Evolutionary conservation across 2,329 filamentous ascomycete species (phyloP).

Genomic region (Pseudogymnoascus sp.): DNA sequence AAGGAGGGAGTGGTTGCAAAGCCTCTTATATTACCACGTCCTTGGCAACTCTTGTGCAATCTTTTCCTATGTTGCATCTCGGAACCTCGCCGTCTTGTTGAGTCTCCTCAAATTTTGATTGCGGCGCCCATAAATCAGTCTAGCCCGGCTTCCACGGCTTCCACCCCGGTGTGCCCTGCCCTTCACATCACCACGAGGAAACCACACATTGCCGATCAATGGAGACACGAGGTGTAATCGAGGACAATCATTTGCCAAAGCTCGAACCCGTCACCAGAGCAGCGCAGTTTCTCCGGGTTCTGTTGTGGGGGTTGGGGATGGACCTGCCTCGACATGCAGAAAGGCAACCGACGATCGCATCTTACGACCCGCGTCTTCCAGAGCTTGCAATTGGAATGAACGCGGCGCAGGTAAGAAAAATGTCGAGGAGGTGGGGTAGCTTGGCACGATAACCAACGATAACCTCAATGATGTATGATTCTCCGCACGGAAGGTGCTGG

Average conservation of each 20-base stretch:
- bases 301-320: not conserved
- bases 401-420: not conserved
- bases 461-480: conserved; percentile 1
- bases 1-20: not conserved
- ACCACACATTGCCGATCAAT: not conserved
- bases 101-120: not conserved
- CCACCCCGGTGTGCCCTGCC: not conserved
- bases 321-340: not conserved
- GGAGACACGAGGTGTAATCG: not conserved
- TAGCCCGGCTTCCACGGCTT: conserved; percentile 3
- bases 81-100: not conserved
- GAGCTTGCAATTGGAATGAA: not conserved
- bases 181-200: not conserved
- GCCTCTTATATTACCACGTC: not conserved
- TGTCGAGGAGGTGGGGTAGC: not conserved
- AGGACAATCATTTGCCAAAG: not conserved
- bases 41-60: not conserved
- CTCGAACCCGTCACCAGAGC: not conserved
- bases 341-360: not conserved
- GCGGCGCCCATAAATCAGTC: not conserved
- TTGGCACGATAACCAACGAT: not conserved
- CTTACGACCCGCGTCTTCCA: not conserved
- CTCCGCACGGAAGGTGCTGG: not conserved
- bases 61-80: not conserved
- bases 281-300: not conserved